Evolutionary conservation across 108 stramenopile genomes (phyloP).

Genomic region (Pseudonitzschia pungens): DNA sequence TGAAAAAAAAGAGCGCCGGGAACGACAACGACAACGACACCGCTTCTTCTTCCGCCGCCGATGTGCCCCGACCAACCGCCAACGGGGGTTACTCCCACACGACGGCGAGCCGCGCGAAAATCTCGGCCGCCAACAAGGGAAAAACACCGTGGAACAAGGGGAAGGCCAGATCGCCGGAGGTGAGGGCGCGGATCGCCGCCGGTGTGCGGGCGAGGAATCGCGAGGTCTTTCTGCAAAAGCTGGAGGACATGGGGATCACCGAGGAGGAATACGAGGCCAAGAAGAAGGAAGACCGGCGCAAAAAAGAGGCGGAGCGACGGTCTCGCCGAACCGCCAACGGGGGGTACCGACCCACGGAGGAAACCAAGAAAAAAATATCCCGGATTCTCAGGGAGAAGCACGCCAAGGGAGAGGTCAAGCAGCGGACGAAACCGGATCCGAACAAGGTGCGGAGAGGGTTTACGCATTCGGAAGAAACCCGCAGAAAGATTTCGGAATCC

Average conservation of each 20-base stretch:
- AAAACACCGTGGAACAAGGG: slow-evolving; percentile 90
- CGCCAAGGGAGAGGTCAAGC: slow-evolving; percentile 64
- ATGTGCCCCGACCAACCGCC: slow-evolving; percentile 59
- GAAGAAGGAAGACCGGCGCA: slow-evolving; percentile 56
- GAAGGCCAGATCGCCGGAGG: slow-evolving; percentile 66
- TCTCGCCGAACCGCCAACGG: slow-evolving; percentile 75
- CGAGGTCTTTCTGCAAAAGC: slow-evolving; percentile 61
- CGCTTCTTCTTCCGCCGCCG: too few species aligned
- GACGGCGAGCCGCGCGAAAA: slow-evolving; percentile 69
- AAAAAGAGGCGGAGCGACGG: slow-evolving; percentile 56
- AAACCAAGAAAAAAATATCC: slow-evolving; percentile 79
- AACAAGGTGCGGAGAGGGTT: slow-evolving; percentile 60
- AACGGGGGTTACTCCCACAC: slow-evolving; percentile 83
- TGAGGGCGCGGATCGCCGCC: slow-evolving; percentile 65
- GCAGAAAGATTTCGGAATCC: slow-evolving; percentile 70
- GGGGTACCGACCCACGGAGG: slow-evolving; percentile 76
- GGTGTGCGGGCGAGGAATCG: slow-evolving; percentile 73
- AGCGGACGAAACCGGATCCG: slow-evolving; percentile 39
- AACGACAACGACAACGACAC: too few species aligned
- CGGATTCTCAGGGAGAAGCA: slow-evolving; percentile 70
- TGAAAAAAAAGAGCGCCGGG: not conserved
- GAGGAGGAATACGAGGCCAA: slow-evolving; percentile 72
- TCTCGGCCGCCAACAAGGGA: slow-evolving; percentile 84
- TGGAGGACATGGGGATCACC: slow-evolving; percentile 66
- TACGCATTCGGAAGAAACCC: slow-evolving; percentile 76